These are phyloP conservation scores for Pyrenophora tritici-repentis DNA, from an alignment of 2,329 filamentous ascomycete species.

Conservation along the genomic window DNA sequence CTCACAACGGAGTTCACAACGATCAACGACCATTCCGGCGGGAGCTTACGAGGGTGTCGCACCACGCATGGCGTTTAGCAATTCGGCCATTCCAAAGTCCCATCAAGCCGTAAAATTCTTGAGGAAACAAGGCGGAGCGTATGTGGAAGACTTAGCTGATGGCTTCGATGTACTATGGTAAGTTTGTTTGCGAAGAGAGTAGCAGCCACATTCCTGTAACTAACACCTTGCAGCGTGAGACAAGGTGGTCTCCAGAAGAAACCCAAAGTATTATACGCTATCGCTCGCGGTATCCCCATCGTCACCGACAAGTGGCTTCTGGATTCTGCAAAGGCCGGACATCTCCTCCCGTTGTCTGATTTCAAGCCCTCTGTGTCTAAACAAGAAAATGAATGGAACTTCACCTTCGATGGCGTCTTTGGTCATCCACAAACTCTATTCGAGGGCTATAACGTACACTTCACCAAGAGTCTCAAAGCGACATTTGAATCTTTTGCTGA, in stretches of 20 bases:
- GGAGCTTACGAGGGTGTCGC: constrained; percentile 29
- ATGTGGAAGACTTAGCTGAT: constrained; percentile 40
- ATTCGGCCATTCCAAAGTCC: constrained; percentile 34
- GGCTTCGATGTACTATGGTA: constrained; percentile 43
- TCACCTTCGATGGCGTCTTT: constrained; percentile 42
- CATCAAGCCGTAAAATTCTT: constrained; percentile 40
- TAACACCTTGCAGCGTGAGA: constrained; percentile 43
- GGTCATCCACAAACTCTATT: constrained; percentile 51
- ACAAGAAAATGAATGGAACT: constrained; percentile 48
- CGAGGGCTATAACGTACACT: constrained; percentile 54
- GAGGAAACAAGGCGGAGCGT: constrained; percentile 36
- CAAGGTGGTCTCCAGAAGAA: constrained; percentile 49
- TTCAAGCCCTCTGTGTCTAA: constrained; percentile 43
- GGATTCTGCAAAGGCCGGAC: constrained; percentile 44
- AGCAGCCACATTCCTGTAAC: not conserved
- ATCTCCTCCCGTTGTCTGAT: constrained; percentile 42
- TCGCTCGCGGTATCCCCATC: constrained; percentile 52
- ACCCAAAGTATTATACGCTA: constrained; percentile 52
- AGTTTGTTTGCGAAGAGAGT: constrained; percentile 5
- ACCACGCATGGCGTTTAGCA: constrained; percentile 43
- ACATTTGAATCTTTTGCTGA: constrained; percentile 43
- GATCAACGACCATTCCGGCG: constrained; percentile 12
- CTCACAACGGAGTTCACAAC: constrained; percentile 28
- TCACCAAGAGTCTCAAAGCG: constrained; percentile 50
- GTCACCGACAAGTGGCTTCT: constrained; percentile 55